Percentiles rank a stretch among this genome's conserved stretches.
Conservation (phyloP, 345 rosid genomes). For the Atalantia buxifolia region DNA sequence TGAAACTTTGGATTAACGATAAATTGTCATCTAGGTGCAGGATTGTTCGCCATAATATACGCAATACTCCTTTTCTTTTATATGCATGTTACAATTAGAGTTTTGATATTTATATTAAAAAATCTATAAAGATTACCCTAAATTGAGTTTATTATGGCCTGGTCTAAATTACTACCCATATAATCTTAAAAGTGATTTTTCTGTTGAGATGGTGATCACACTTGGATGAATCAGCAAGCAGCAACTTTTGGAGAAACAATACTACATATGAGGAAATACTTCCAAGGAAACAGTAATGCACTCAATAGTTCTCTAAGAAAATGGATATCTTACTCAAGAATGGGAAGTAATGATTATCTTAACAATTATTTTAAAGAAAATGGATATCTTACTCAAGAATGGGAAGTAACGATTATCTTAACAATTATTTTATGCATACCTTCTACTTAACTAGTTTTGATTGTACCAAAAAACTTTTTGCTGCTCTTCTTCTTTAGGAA, state of each 20-base stretch:
- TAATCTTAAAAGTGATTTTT: no score
- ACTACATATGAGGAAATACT: conserved; percentile 44
- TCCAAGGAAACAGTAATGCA: conserved; percentile 57
- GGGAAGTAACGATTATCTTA: conserved; percentile 93
- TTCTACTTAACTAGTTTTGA: conserved; percentile 61
- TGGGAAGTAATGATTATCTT: conserved; percentile 92
- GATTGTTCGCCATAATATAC: background rate
- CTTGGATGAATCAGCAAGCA: conserved; percentile 71
- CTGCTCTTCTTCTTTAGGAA: conserved; percentile 59
- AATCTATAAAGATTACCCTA: no score
- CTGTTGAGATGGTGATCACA: conserved; percentile 54
- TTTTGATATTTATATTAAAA: no score
- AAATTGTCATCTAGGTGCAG: no score
- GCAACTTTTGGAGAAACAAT: conserved; percentile 38
- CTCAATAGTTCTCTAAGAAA: conserved; percentile 30
- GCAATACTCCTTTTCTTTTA: background rate
- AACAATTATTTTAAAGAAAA: conserved; percentile 59
- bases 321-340: conserved; percentile 40
- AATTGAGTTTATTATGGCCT: no score
- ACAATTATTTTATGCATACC: conserved; percentile 75
- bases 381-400: conserved; percentile 45
- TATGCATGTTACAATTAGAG: no score
- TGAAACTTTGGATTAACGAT: background rate
- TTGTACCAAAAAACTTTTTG: conserved; percentile 53
- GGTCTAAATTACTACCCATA: no score